Evolutionary conservation across 352 stramenopile genomes (phyloP).

Genomic region (Phytophthora hibernalis): DNA sequence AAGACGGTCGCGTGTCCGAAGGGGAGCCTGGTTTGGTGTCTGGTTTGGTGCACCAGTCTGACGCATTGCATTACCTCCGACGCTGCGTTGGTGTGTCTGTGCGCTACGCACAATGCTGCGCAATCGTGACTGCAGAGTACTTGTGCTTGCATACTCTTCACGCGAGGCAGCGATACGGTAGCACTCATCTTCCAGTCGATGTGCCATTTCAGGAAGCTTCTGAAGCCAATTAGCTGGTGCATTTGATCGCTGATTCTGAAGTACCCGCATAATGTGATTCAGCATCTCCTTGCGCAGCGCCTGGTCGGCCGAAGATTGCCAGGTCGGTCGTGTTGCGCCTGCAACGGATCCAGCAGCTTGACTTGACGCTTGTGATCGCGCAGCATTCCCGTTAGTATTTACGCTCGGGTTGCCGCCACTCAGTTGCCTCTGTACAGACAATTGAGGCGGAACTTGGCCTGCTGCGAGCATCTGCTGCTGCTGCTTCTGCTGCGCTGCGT

Average conservation of each 20-base stretch:
- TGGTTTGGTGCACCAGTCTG: slow-evolving; percentile 37
- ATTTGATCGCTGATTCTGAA: slow-evolving; percentile 96
- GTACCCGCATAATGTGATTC: slow-evolving; percentile 94
- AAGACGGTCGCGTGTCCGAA: slow-evolving; percentile 24
- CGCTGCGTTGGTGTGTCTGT: slow-evolving; percentile 67
- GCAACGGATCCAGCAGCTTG: slow-evolving; percentile 12
- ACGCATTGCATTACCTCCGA: slow-evolving; percentile 40
- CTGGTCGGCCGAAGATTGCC: slow-evolving; percentile 78
- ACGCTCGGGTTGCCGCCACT: slow-evolving; percentile 29
- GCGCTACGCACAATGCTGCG: slow-evolving; percentile 93
- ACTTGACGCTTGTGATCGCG: slow-evolving; percentile 28
- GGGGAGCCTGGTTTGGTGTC: no score
- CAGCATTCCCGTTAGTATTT: slow-evolving; percentile 29
- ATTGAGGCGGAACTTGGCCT: slow-evolving; percentile 33
- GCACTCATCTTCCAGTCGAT: slow-evolving; percentile 96
- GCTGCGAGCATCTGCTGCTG: slow-evolving; percentile 48
- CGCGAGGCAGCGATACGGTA: slow-evolving; percentile 91
- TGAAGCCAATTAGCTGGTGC: slow-evolving; percentile 96
- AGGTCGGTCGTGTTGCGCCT: slow-evolving; percentile 50
- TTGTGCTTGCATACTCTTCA: slow-evolving; percentile 96
- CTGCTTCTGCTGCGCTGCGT: slow-evolving; percentile 46
- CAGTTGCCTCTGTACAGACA: slow-evolving; percentile 41
- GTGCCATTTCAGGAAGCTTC: slow-evolving; percentile 98
- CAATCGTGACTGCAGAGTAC: slow-evolving; percentile 95
- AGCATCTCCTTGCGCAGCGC: slow-evolving; percentile 85